Conservation (phyloP, 2,329 filamentous ascomycete species). For the Saccharata proteae region DNA sequence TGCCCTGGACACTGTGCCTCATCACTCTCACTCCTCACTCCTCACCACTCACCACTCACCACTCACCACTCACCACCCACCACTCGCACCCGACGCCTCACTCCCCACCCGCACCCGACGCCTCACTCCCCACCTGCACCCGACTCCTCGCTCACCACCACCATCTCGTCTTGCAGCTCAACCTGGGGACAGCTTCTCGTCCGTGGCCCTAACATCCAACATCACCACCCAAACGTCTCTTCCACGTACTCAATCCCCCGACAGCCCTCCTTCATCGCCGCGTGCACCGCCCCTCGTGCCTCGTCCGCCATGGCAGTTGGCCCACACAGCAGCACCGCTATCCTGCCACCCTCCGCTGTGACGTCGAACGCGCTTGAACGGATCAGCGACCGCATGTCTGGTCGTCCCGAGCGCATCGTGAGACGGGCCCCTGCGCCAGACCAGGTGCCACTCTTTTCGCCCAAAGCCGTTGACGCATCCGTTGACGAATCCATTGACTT, state of each 20-base stretch:
- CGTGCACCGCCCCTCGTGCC: conserved; percentile 27
- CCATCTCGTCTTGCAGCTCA: too few relatives aligned
- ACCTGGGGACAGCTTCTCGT: too few relatives aligned
- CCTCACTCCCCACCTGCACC: too few relatives aligned
- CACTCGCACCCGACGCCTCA: too few relatives aligned
- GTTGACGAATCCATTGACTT: conserved; percentile 17
- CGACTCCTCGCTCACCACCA: too few relatives aligned
- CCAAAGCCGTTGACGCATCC: background rate
- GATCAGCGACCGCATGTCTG: conserved; percentile 25
- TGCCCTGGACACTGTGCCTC: too few relatives aligned
- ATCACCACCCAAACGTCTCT: conserved; percentile 38
- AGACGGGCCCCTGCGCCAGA: conserved; percentile 14
- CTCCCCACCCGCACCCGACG: too few relatives aligned
- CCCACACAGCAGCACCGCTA: conserved; percentile 34
- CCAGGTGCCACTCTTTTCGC: background rate
- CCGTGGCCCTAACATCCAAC: too few relatives aligned
- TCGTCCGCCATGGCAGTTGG: conserved; percentile 35
- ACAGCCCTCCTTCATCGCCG: conserved; percentile 22
- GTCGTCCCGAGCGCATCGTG: conserved; percentile 22
- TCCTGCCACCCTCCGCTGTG: conserved; percentile 15
- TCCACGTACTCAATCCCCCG: conserved; percentile 32
- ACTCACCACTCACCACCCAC: too few relatives aligned
- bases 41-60: too few relatives aligned
- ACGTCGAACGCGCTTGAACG: conserved; percentile 19
- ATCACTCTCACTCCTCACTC: too few relatives aligned